Evolutionary conservation across 2,329 filamentous ascomycete species (phyloP).

Genomic region (Fusarium sp.): DNA sequence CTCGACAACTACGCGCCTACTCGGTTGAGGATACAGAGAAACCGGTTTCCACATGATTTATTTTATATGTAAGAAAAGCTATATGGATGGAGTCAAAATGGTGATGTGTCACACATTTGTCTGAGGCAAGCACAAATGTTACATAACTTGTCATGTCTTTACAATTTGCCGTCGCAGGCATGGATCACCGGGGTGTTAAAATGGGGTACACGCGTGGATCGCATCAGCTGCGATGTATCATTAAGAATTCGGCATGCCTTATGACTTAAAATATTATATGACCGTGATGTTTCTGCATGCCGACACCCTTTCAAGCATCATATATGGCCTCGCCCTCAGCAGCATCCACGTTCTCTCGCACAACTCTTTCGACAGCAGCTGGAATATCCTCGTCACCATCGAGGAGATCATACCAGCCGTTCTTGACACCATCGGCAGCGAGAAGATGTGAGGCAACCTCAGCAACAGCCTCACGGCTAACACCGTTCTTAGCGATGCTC

Average conservation of each 20-base stretch:
- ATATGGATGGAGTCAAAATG: neutral
- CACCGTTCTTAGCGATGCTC: slow-evolving; percentile 46
- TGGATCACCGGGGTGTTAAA: neutral
- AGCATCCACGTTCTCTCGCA: slow-evolving; percentile 61
- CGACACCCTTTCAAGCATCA: slow-evolving; percentile 19
- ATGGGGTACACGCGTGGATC: neutral
- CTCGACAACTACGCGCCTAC: slow-evolving; percentile 7
- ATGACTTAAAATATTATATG: neutral
- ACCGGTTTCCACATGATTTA: neutral
- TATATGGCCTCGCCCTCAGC: slow-evolving; percentile 62
- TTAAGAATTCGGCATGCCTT: neutral
- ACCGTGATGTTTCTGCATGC: neutral
- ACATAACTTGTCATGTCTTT: neutral
- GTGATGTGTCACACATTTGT: neutral
- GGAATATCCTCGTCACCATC: slow-evolving; percentile 62
- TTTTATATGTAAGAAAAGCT: neutral
- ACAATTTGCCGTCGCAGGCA: neutral
- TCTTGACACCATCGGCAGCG: slow-evolving; percentile 58
- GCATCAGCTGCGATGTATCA: neutral
- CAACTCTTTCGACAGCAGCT: slow-evolving; percentile 59
- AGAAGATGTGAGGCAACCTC: slow-evolving; percentile 66
- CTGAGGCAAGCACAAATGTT: neutral
- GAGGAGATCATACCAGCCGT: slow-evolving; percentile 65
- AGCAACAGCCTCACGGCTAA: slow-evolving; percentile 70
- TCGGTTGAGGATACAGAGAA: slow-evolving; percentile 1